Percentiles rank a stretch among this genome's conserved stretches.
phyloP scores from a whole-genome alignment of 441 rosid genomes.

The Arabidopsis hybrid region DNA sequence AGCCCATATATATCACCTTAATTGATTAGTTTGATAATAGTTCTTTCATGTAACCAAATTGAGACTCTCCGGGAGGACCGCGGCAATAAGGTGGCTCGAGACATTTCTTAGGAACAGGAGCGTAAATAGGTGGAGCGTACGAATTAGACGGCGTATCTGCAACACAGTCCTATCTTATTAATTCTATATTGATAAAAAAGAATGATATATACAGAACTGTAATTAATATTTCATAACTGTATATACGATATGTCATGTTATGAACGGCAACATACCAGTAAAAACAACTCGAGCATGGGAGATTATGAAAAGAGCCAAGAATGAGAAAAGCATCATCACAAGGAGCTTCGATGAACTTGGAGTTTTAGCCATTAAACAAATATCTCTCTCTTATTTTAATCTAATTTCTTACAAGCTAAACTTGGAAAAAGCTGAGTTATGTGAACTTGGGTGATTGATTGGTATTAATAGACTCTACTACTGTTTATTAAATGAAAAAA shows the following conservation, averaged over 20 bases:
- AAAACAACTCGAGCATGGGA: conserved; percentile 10
- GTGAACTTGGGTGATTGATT: conserved; percentile 4
- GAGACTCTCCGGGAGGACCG: background rate
- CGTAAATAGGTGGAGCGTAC: background rate
- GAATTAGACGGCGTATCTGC: background rate
- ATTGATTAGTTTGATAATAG: background rate
- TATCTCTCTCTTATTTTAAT: background rate
- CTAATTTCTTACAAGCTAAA: background rate
- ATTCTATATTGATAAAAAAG: background rate
- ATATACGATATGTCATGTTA: background rate
- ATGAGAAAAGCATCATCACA: conserved; percentile 10
- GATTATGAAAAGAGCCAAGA: conserved; percentile 15
- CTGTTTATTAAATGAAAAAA: too few relatives aligned
- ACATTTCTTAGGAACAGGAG: background rate
- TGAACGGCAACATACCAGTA: background rate
- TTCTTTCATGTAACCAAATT: background rate
- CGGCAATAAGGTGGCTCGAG: background rate
- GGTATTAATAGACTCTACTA: too few relatives aligned
- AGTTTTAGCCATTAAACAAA: background rate
- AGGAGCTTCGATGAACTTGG: conserved; percentile 20
- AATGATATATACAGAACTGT: background rate
- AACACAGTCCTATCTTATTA: background rate
- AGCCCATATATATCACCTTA: background rate
- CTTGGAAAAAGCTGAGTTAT: background rate
- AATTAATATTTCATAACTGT: too few relatives aligned